Evolutionary conservation across 768 basidiomycete species (phyloP).

Genomic region (Termitomyces sp.): DNA sequence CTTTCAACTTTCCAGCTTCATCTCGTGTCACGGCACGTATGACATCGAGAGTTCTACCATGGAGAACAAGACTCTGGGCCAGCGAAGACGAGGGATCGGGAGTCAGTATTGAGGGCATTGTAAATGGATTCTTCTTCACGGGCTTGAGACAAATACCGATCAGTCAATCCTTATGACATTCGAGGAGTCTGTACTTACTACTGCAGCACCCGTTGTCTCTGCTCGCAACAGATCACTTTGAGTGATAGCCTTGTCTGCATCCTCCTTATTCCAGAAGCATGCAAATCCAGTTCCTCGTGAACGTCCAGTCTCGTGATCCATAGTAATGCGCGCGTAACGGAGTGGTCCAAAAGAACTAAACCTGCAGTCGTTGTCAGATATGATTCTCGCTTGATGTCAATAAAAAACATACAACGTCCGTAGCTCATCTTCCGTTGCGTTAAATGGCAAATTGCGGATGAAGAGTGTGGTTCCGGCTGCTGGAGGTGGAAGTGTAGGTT

Average conservation of each 20-base stretch:
- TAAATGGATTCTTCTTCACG: conserved; percentile 79
- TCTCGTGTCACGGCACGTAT: conserved; percentile 88
- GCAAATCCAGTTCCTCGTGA: conserved; percentile 95
- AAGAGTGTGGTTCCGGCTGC: conserved; percentile 91
- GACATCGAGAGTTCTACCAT: conserved; percentile 91
- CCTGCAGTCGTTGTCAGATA: conserved; percentile 31
- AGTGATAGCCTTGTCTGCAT: conserved; percentile 80
- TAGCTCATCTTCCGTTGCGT: conserved; percentile 90
- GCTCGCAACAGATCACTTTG: conserved; percentile 69
- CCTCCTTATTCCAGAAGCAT: conserved; percentile 92
- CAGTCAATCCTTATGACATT: background rate
- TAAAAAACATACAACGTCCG: conserved; percentile 60
- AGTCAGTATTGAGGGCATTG: conserved; percentile 82
- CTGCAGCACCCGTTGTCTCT: conserved; percentile 51
- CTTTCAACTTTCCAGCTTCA: conserved; percentile 81
- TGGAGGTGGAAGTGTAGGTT: conserved; percentile 73
- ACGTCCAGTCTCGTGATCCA: conserved; percentile 78
- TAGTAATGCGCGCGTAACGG: conserved; percentile 87
- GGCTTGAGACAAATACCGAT: conserved; percentile 25
- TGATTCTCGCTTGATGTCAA: background rate
- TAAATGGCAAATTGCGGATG: conserved; percentile 89
- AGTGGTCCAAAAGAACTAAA: conserved; percentile 91
- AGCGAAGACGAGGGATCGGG: conserved; percentile 87
- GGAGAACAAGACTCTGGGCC: conserved; percentile 79
- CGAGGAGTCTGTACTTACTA: conserved; percentile 15